These are phyloP conservation scores for Paraglomus brasilianum DNA, from an alignment of 192 early-diverging fungal genomes.

Conservation along the genomic window DNA sequence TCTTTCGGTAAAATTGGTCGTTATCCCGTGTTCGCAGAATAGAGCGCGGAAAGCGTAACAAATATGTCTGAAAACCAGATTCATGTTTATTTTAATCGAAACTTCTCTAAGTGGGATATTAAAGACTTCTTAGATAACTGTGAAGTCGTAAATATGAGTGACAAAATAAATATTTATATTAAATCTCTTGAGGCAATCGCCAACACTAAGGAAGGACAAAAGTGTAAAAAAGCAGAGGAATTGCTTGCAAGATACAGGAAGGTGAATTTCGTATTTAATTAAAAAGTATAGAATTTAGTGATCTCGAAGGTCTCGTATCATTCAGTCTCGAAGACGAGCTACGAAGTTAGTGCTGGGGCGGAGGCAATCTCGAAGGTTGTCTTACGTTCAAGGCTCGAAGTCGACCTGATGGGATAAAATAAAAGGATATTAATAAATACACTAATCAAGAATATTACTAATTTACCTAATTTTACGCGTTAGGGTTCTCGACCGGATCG, in stretches of 20 bases:
- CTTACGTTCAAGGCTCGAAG: constrained; percentile 1
- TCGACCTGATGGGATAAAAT: neutral
- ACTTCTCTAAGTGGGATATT: constrained; percentile 14
- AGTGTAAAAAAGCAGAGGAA: neutral
- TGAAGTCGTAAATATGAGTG: neutral
- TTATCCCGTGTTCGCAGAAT: no score
- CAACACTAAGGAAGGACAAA: constrained; percentile 1
- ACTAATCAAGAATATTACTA: no score
- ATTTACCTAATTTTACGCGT: no score
- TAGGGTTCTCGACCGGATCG: no score
- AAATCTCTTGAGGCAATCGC: constrained; percentile 11
- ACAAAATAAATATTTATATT: constrained; percentile 7
- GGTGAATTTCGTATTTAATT: neutral
- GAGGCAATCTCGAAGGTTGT: constrained; percentile 1
- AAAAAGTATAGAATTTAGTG: constrained; percentile 6
- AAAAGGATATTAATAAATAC: no score
- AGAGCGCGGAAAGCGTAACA: no score
- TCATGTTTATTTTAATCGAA: constrained; percentile 20
- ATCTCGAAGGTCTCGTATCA: neutral
- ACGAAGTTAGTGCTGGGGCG: constrained; percentile 23
- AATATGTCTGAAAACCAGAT: neutral
- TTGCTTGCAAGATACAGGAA: neutral
- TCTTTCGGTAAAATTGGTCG: no score
- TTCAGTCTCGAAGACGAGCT: constrained; percentile 21
- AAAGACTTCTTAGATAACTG: constrained; percentile 19